Conservation (phyloP, 1,139 yeast genomes). For the Yamadazyma membranifaciens region DNA sequence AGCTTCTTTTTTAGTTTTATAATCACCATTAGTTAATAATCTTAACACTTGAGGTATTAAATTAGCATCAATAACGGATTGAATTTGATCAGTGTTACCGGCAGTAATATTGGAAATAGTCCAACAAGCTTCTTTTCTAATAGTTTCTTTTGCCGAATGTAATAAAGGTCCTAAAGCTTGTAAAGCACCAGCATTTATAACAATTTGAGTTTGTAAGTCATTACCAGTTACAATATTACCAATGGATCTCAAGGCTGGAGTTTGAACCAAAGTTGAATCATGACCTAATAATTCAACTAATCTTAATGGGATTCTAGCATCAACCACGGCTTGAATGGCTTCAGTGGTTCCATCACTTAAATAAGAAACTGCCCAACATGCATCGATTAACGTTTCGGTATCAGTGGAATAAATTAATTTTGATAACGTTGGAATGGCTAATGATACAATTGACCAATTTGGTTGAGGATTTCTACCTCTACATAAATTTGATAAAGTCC, state of each 20-base stretch:
- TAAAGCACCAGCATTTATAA: constrained; percentile 89
- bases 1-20: constrained; percentile 96
- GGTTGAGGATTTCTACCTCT: constrained; percentile 97
- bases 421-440: constrained; percentile 89
- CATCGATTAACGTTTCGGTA: constrained; percentile 91
- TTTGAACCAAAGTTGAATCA: constrained; percentile 83
- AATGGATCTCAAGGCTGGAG: constrained; percentile 95
- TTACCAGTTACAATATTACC: constrained; percentile 98
- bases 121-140: constrained; percentile 98
- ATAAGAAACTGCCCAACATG: constrained; percentile 98
- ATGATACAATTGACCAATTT: constrained; percentile 83
- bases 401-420: constrained; percentile 88
- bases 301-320: constrained; percentile 92
- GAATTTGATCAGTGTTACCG: constrained; percentile 92
- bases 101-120: constrained; percentile 97
- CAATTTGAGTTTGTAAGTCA: constrained; percentile 92
- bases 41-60: constrained; percentile 90
- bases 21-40: constrained; percentile 79
- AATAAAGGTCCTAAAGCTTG: constrained; percentile 80
- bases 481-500: constrained; percentile 96
- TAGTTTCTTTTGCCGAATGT: constrained; percentile 83
- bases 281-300: constrained; percentile 86
- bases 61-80: constrained; percentile 93
- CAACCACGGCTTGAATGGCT: constrained; percentile 95
- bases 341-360: constrained; percentile 89